Evolutionary conservation across 257 asterid species (phyloP), one percentile per base, ranked within the genome.

Genomic region (Solanum chmielewskii): DNA sequence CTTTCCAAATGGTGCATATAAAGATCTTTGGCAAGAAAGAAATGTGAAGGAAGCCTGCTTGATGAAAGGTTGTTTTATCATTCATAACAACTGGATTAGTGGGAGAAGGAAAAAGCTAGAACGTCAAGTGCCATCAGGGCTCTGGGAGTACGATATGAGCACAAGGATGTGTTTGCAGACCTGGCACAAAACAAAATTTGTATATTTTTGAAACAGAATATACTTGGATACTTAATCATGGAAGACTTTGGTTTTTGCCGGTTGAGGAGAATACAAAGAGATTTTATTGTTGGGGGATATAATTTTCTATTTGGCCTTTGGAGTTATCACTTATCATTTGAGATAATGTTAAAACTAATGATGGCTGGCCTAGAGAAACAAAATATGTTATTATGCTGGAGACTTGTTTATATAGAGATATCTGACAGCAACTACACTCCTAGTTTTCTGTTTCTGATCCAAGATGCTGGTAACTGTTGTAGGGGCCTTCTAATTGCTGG

Each of bases 1-100:
- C 87, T 97, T 96, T 71, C 99, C 99, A 0, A 97, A 95, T 25
- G 98, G 99, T 66, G 98, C 99, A 88, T 94, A 93, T 90, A 87
- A 64, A 83, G 95, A 91, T 66, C 85, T 95, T 14, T 97, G 99
- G 99, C 93, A 92, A 86, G 91, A 91, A 77, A 89, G 87, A 56
- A 93, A 93, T 84, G 91, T 92, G 37, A 92, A 68, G 85, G 93
- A 90, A 86, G 89, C 94, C 64, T 95, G 99, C 71, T 25, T 47
- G 88, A 77, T 90, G 85, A 89, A 81, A 85, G 98, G 97, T 15
- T 94, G 98, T 88, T 89, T 88, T 83, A 41, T 93, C 59, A 89
- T 97, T 73, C 99, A 97, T 73, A 97, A 95, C 92, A 95, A 95
- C 85, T 97, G 99, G 99, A 92, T 94, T 49, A 92, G 91, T 64